Evolutionary conservation across 2,329 filamentous ascomycete species (phyloP).

Genomic region (Ophiocordyceps camponoti-rufipedis): DNA sequence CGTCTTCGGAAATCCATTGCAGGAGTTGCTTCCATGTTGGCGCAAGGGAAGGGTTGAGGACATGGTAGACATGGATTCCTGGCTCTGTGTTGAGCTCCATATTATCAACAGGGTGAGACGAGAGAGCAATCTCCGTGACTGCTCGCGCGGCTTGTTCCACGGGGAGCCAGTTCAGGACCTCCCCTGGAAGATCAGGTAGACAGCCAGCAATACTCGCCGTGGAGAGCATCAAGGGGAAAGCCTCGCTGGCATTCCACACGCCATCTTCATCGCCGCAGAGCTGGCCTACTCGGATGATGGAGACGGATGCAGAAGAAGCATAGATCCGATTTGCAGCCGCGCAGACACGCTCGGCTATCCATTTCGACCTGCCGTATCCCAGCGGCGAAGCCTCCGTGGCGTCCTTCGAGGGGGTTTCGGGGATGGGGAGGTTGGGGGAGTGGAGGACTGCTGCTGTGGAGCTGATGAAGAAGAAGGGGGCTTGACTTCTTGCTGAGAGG

Average conservation of each 20-base stretch:
- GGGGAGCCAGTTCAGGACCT: slow-evolving; percentile 27
- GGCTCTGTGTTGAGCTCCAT: not conserved
- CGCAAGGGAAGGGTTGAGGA: not conserved
- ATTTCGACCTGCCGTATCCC: slow-evolving; percentile 25
- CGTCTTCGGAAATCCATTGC: not conserved
- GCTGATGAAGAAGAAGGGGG: slow-evolving; percentile 28
- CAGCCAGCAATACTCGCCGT: slow-evolving; percentile 21
- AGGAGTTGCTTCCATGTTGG: not conserved
- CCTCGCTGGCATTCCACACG: slow-evolving; percentile 31
- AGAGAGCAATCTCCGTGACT: slow-evolving; percentile 16
- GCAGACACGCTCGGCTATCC: slow-evolving; percentile 20
- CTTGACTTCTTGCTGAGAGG: slow-evolving; percentile 10
- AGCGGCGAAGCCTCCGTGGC: slow-evolving; percentile 13
- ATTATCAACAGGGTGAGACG: not conserved
- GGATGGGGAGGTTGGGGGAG: slow-evolving; percentile 11
- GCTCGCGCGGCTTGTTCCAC: slow-evolving; percentile 24
- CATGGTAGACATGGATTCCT: not conserved
- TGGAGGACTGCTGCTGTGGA: slow-evolving; percentile 25
- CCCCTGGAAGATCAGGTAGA: slow-evolving; percentile 5
- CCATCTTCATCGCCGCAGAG: slow-evolving; percentile 29
- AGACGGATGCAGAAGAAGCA: slow-evolving; percentile 1
- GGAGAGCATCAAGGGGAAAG: slow-evolving; percentile 32
- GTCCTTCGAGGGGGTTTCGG: slow-evolving; percentile 10
- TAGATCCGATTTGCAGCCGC: not conserved
- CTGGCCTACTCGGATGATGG: slow-evolving; percentile 29